Conservation (phyloP, 2,329 filamentous ascomycete genomes). For the Rachicladosporium sp. region DNA sequence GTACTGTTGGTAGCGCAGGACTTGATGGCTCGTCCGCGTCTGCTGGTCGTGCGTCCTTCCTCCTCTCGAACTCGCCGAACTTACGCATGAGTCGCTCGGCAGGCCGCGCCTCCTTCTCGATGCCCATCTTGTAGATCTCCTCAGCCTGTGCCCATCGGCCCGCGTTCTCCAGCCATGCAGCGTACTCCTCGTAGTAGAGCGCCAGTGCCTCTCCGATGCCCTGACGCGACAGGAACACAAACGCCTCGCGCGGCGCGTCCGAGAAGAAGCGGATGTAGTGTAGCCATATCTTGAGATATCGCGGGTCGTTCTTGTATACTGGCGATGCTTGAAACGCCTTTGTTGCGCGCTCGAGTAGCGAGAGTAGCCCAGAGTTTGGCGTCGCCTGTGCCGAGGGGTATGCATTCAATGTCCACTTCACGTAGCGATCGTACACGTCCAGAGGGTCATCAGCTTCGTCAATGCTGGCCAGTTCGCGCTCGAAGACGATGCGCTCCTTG, state of each 20-base stretch:
- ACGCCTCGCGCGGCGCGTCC: constrained; percentile 85
- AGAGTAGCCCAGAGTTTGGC: constrained; percentile 76
- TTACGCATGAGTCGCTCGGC: constrained; percentile 72
- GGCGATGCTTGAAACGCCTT: constrained; percentile 73
- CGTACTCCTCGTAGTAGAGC: constrained; percentile 94
- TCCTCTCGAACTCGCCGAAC: constrained; percentile 79
- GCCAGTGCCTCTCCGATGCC: constrained; percentile 76
- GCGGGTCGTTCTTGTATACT: constrained; percentile 89
- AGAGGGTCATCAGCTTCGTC: constrained; percentile 88
- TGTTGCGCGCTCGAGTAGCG: constrained; percentile 82
- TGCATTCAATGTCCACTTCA: constrained; percentile 90
- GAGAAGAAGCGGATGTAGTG: constrained; percentile 89
- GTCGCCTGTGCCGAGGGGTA: constrained; percentile 92
- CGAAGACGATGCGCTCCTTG: constrained; percentile 68
- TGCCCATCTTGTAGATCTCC: constrained; percentile 81
- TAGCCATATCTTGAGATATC: constrained; percentile 88
- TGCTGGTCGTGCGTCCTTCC: constrained; percentile 56
- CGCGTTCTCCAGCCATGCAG: constrained; percentile 76
- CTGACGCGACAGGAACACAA: constrained; percentile 80
- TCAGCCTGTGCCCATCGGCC: constrained; percentile 82
- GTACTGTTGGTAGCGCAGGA: constrained; percentile 70
- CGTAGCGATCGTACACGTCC: constrained; percentile 90
- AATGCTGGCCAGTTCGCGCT: constrained; percentile 66
- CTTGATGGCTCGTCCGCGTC: constrained; percentile 58
- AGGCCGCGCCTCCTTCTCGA: constrained; percentile 78